Percentiles rank a stretch among this genome's conserved stretches.
Conservation (phyloP, 257 asterid genomes). For the Nicotiana benthamiana region DNA sequence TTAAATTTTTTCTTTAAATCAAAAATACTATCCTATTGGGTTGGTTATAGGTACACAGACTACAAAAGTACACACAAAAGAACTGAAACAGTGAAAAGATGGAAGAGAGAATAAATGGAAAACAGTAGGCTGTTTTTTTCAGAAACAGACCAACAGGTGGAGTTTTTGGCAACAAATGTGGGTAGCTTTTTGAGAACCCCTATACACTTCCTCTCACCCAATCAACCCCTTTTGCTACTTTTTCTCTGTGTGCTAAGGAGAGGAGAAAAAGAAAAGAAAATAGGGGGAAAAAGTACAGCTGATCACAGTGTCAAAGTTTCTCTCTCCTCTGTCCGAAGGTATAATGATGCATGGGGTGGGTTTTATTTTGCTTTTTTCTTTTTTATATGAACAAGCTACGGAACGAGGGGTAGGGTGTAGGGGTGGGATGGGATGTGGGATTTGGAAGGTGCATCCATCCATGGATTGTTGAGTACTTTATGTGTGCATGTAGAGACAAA, state of each 20-base stretch:
- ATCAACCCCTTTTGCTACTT: not conserved
- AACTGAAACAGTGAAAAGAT: conserved; percentile 54
- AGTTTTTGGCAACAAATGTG: conserved; percentile 29
- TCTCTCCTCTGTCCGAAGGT: conserved; percentile 12
- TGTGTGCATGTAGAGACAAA: not conserved
- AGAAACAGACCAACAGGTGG: conserved; percentile 36
- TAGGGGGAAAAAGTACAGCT: not conserved
- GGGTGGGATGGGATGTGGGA: no score
- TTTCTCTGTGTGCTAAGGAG: not conserved
- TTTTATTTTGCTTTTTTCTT: no score
- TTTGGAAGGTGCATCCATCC: not conserved
- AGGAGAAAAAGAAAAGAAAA: not conserved
- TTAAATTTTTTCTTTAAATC: not conserved
- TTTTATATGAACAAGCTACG: no score
- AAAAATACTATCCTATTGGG: not conserved
- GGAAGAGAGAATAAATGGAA: conserved; percentile 36
- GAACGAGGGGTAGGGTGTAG: no score
- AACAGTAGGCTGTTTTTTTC: conserved; percentile 32
- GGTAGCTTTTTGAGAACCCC: conserved; percentile 13
- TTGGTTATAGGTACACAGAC: not conserved
- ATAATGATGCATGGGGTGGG: conserved; percentile 17
- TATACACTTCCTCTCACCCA: not conserved
- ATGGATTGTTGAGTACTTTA: not conserved
- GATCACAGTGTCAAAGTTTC: not conserved
- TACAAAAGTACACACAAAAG: not conserved